A percentile compares a stretch with the other conserved stretches of the same genome.
Evolutionary conservation across 441 rosid species (phyloP).

Genomic region (Hypseocharis bilobata): DNA sequence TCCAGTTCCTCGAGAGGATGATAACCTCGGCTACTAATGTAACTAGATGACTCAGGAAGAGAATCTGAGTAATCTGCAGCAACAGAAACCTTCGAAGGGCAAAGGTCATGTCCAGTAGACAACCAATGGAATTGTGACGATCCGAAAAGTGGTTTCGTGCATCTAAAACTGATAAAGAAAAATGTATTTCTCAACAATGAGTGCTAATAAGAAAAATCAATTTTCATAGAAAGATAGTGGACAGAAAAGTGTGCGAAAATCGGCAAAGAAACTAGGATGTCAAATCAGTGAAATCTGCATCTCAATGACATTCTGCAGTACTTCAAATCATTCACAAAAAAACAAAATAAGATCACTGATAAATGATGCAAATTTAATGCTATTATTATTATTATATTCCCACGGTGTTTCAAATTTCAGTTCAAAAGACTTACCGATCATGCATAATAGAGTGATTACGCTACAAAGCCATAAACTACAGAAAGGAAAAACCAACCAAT

Average conservation of each 20-base stretch:
- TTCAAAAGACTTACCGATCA: not conserved
- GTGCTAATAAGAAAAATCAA: not conserved
- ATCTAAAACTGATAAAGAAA: constrained; percentile 33
- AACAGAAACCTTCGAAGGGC: constrained; percentile 67
- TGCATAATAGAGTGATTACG: not conserved
- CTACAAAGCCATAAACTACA: not conserved
- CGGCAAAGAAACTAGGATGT: not conserved
- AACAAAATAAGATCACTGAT: not conserved
- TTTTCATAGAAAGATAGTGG: not conserved
- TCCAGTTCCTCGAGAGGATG: constrained; percentile 87
- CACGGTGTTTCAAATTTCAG: not conserved
- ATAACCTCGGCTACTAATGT: constrained; percentile 42
- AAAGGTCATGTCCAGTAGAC: constrained; percentile 42
- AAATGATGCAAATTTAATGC: not conserved
- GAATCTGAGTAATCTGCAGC: constrained; percentile 92
- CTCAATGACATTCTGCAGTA: not conserved
- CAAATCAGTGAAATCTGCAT: not conserved
- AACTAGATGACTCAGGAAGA: constrained; percentile 72
- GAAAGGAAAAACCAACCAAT: not conserved
- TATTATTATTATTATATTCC: not conserved
- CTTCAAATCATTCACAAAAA: not conserved
- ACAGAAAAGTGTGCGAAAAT: not conserved
- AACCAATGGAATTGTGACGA: constrained; percentile 46
- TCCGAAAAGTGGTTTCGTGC: constrained; percentile 42
- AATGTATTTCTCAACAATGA: not conserved